Evolutionary conservation across 2,329 filamentous ascomycete genomes (phyloP).

Genomic region (Geosmithia morbida): DNA sequence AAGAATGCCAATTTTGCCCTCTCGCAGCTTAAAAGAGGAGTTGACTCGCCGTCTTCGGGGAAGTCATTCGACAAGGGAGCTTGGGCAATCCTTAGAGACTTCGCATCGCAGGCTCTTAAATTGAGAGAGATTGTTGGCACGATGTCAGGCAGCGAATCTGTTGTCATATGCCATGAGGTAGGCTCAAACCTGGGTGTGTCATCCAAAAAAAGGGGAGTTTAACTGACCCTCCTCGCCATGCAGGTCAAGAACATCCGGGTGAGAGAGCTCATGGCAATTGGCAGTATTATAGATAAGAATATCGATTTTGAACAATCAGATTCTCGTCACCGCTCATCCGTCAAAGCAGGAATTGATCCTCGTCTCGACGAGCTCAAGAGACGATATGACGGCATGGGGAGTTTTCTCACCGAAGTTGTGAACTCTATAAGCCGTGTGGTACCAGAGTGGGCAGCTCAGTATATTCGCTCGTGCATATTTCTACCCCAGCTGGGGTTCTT

Average conservation of each 20-base stretch:
- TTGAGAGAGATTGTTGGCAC: constrained; percentile 44
- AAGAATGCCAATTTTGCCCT: constrained; percentile 62
- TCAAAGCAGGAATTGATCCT: constrained; percentile 56
- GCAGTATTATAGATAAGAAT: constrained; percentile 55
- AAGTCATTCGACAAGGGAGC: constrained; percentile 47
- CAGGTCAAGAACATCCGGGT: constrained; percentile 45
- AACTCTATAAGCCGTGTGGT: constrained; percentile 47
- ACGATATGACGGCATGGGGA: constrained; percentile 63
- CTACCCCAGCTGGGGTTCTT: constrained; percentile 88
- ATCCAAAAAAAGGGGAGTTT: too few relatives aligned
- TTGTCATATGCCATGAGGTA: constrained; percentile 17
- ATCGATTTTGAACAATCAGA: constrained; percentile 72
- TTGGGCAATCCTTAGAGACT: constrained; percentile 60
- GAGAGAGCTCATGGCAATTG: constrained; percentile 46
- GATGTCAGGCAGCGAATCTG: constrained; percentile 6
- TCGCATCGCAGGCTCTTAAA: constrained; percentile 56
- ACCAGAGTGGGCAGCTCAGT: constrained; percentile 39
- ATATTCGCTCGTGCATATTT: constrained; percentile 66
- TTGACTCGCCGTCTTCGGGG: constrained; percentile 35
- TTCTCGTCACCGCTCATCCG: constrained; percentile 55
- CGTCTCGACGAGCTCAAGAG: constrained; percentile 67
- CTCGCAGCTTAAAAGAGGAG: constrained; percentile 61
- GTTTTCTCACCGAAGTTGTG: constrained; percentile 55
- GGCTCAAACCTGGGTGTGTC: constrained; percentile 24
- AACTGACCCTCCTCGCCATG: not conserved